A percentile compares a stretch with the other conserved stretches of the same genome.
phyloP scores from a whole-genome alignment of 441 rosid species.

The Adansonia gregorii region DNA sequence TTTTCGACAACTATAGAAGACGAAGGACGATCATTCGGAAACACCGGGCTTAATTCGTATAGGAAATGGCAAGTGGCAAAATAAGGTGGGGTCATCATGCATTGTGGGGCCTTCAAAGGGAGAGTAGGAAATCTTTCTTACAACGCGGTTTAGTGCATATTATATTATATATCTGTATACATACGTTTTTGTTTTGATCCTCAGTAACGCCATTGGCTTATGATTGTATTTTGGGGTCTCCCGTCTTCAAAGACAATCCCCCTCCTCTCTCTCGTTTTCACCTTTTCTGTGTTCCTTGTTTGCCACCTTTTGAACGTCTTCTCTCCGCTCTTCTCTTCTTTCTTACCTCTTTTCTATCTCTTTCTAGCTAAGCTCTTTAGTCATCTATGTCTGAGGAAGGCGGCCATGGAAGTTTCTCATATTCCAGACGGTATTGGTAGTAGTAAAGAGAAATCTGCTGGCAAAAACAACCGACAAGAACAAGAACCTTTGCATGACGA shows the following conservation, averaged over 20 bases:
- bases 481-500: background rate
- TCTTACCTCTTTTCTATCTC: constrained; percentile 1
- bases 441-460: constrained; percentile 18
- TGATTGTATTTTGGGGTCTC: constrained; percentile 62
- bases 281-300: constrained; percentile 16
- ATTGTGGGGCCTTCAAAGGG: constrained; percentile 8
- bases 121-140: background rate
- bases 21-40: too few species aligned
- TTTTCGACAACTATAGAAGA: too few species aligned
- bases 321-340: background rate
- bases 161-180: background rate
- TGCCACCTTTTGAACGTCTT: constrained; percentile 36
- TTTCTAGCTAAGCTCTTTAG: background rate
- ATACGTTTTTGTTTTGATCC: constrained; percentile 47
- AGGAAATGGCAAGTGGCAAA: background rate
- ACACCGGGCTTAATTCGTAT: too few species aligned
- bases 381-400: constrained; percentile 38
- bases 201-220: constrained; percentile 65
- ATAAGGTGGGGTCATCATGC: background rate
- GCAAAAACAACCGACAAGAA: constrained; percentile 23
- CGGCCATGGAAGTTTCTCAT: constrained; percentile 11
- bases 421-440: constrained; percentile 37
- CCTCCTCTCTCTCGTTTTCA: constrained; percentile 25
- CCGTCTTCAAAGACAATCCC: constrained; percentile 23
- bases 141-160: background rate